Evolutionary conservation across 768 basidiomycete species (phyloP), one percentile per base, ranked within the genome.

Genomic region (Termitomyces sp.): DNA sequence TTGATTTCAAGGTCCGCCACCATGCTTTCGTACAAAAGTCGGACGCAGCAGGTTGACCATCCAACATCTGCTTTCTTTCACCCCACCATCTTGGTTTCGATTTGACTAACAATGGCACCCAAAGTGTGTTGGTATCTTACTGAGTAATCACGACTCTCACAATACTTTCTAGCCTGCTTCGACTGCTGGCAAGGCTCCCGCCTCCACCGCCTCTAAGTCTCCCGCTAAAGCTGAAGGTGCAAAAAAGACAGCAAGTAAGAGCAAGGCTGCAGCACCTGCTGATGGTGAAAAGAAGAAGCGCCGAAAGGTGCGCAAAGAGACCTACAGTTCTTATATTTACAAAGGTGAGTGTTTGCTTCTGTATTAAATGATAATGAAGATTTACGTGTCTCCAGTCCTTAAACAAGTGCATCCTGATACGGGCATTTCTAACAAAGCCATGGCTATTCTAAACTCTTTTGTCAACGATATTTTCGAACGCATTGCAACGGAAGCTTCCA

Each of bases 341-440:
- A 89, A 89, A 75, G 86, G 86, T 86, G 44, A 60, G 79, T 70
- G 28, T 36, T 20, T n/a, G 14, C 0, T 10, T 23, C 36, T 5
- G 18, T 32, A 30, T 18, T 18, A 30, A 12, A 14, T 23, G 18
- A 16, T 32, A 52, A 30, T 36, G 12, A 60, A 12, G 18, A 50
- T 54, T 58, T 47, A 53, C 38, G 56, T 30, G 57, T 53, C 23
- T 30, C 7, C 56, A 88, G 91, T 92, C 68, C 80, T 93, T 69
- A 92, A 91, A 79, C 91, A 93, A 77, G 92, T 93, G 59, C 92
- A 93, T 82, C 92, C 92, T 61, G 92, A 93, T 74, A 93, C 91
- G 62, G 92, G 91, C 85, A 92, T 93, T 77, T 92, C 90, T 57
- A 92, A 89, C 84, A 91, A 92, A 75, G 86, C 86, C 10, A 88